phyloP scores from a whole-genome alignment of 2,329 filamentous ascomycete genomes.

The Colletotrichum sp. region DNA sequence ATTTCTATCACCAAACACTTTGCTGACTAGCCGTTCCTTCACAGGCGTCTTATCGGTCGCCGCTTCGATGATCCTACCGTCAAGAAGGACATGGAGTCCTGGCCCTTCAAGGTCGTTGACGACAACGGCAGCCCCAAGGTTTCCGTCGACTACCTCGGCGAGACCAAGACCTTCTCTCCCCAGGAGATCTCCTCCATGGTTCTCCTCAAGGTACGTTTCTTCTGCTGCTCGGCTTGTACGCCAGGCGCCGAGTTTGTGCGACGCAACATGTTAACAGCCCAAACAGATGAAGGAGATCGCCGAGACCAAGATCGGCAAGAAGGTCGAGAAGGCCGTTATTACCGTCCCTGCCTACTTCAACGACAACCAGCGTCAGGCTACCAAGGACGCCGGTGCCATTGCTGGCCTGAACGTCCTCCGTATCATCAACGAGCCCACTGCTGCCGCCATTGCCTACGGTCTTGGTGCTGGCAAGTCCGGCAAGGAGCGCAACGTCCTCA shows the following conservation, averaged over 20 bases:
- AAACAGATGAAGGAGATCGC: constrained; percentile 98
- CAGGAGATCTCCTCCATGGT: constrained; percentile 99
- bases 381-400: constrained; percentile 99
- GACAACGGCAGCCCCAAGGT: constrained; percentile 88
- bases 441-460: constrained; percentile 97
- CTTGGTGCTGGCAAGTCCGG: constrained; percentile 92
- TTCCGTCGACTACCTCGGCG: constrained; percentile 92
- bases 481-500: constrained; percentile 98
- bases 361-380: constrained; percentile 99
- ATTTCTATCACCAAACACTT: background rate
- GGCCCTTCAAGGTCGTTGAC: constrained; percentile 98
- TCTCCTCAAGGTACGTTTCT: constrained; percentile 80
- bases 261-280: background rate
- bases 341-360: constrained; percentile 99
- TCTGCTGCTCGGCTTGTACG: background rate
- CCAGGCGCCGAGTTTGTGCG: background rate
- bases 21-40: constrained; percentile 12
- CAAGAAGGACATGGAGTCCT: constrained; percentile 98
- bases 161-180: constrained; percentile 94
- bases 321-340: constrained; percentile 98
- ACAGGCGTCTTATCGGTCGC: constrained; percentile 94
- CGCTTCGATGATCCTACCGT: constrained; percentile 94
- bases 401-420: constrained; percentile 97
- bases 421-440: constrained; percentile 99
- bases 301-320: constrained; percentile 97